phyloP scores from a whole-genome alignment of 805 yeast species.

The Starmerella tilneyi region DNA sequence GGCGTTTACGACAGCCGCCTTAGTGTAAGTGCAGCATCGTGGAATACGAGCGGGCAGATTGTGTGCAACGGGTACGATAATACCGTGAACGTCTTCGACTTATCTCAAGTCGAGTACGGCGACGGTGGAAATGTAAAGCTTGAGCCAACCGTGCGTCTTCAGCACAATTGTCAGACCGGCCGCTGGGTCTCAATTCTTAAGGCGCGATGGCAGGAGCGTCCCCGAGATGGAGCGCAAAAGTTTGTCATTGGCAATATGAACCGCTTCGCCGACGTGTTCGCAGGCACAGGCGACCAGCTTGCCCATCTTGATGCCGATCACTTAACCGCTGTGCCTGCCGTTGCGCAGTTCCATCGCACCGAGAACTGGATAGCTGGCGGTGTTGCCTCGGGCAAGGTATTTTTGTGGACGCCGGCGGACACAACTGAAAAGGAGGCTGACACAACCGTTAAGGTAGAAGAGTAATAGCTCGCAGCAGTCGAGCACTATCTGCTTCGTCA shows the following conservation, averaged over 20 bases:
- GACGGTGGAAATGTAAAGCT: constrained; percentile 28
- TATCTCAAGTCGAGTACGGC: constrained; percentile 30
- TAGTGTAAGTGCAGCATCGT: constrained; percentile 76
- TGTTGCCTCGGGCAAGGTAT: constrained; percentile 83
- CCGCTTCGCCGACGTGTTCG: constrained; percentile 71
- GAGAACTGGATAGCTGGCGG: constrained; percentile 91
- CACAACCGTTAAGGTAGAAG: too few species aligned
- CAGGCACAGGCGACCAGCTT: constrained; percentile 61
- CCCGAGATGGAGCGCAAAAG: constrained; percentile 62
- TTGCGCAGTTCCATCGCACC: constrained; percentile 68
- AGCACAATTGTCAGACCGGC: constrained; percentile 93
- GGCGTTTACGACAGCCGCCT: constrained; percentile 64
- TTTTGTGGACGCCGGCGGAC: constrained; percentile 35
- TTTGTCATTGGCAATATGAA: constrained; percentile 93
- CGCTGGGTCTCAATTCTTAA: constrained; percentile 91
- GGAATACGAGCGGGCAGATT: constrained; percentile 55
- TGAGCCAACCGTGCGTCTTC: constrained; percentile 52
- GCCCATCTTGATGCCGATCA: constrained; percentile 57
- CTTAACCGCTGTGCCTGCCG: constrained; percentile 92
- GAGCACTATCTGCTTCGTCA: too few species aligned
- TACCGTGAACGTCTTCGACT: constrained; percentile 60
- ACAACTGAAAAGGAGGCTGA: background rate
- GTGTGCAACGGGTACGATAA: constrained; percentile 94
- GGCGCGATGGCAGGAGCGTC: constrained; percentile 72
- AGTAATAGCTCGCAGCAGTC: too few species aligned